phyloP scores from a whole-genome alignment of 78 protist species.

The Chrysochromulina parva region DNA sequence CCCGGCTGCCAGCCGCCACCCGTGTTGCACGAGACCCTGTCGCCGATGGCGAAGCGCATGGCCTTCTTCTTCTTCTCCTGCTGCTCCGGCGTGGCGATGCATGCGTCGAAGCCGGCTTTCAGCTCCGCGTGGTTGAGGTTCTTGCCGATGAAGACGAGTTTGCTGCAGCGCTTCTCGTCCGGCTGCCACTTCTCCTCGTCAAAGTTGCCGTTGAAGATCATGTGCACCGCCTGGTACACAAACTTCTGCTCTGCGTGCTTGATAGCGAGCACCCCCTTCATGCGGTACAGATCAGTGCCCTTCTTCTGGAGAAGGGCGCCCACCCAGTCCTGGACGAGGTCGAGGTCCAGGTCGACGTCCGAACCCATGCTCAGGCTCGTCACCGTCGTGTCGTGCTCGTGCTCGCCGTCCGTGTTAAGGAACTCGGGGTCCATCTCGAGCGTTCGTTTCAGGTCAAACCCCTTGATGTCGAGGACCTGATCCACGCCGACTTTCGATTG shows the following conservation, averaged over 20 bases:
- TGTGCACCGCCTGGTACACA: conserved; percentile 28
- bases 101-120: background rate
- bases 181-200: background rate
- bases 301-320: background rate
- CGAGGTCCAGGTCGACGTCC: background rate
- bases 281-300: conserved; percentile 22
- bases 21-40: too few relatives aligned
- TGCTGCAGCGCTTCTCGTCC: background rate
- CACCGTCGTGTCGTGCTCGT: conserved; percentile 23
- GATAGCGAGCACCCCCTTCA: conserved; percentile 43
- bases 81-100: background rate
- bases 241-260: background rate
- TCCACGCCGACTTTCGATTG: background rate
- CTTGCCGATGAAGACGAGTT: conserved; percentile 53
- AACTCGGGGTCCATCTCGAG: background rate
- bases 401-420: background rate
- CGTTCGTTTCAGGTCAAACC: conserved; percentile 12
- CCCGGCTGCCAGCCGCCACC: background rate
- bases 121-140: background rate
- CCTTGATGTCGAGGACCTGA: background rate
- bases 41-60: too few relatives aligned
- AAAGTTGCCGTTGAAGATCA: background rate
- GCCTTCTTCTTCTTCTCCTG: background rate
- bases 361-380: background rate
- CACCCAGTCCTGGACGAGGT: background rate